These are phyloP conservation scores for Debaryomyces tyrocola DNA, from an alignment of 805 yeast species.

Conservation along the genomic window DNA sequence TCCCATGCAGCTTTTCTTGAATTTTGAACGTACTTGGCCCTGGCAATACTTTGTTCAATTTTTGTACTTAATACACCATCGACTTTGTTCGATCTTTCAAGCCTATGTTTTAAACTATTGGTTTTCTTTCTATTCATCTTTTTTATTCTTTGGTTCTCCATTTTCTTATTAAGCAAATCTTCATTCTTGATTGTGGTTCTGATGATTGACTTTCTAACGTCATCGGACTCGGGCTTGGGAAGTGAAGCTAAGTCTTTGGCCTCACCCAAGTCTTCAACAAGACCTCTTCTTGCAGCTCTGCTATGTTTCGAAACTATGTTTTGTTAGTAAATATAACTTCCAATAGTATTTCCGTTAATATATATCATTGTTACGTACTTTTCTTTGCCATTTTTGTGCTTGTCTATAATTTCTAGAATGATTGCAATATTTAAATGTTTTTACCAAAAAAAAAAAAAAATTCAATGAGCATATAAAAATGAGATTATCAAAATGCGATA, in stretches of 20 bases:
- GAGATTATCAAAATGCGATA: too few species aligned
- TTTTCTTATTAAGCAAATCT: conserved; percentile 55
- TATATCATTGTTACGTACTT: conserved; percentile 23
- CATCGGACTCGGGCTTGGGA: conserved; percentile 61
- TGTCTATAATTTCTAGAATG: neutral
- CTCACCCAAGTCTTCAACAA: conserved; percentile 41
- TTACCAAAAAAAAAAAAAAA: conserved; percentile 1
- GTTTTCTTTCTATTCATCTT: conserved; percentile 33
- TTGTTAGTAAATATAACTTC: conserved; percentile 3
- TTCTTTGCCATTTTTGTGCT: conserved; percentile 36
- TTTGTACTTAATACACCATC: conserved; percentile 60
- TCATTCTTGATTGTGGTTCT: conserved; percentile 69
- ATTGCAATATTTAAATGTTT: conserved; percentile 1
- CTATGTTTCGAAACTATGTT: conserved; percentile 60
- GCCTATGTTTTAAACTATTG: conserved; percentile 30
- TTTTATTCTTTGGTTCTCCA: conserved; percentile 39
- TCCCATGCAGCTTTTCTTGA: conserved; percentile 77
- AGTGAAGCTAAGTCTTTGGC: conserved; percentile 50
- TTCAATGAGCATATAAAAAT: neutral
- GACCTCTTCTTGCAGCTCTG: conserved; percentile 76
- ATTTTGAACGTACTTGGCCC: conserved; percentile 61
- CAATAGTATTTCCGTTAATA: neutral
- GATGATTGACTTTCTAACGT: conserved; percentile 61
- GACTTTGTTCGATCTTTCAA: conserved; percentile 51
- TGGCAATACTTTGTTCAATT: conserved; percentile 61